Conservation (phyloP, 139 green algal genomes). For the Picochlorum costavermella region DNA sequence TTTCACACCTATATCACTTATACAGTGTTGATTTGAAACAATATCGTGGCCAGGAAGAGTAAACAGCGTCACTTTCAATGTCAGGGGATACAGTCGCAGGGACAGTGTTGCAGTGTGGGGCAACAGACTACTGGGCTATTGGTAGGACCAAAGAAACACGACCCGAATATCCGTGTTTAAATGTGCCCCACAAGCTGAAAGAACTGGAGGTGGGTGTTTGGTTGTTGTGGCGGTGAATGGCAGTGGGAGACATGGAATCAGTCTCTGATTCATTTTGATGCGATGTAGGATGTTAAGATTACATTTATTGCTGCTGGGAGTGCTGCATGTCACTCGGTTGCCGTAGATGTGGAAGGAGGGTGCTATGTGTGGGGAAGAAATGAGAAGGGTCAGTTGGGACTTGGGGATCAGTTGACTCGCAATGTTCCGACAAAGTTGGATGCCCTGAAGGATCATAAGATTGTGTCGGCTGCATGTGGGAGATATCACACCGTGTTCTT, state of each 20-base stretch:
- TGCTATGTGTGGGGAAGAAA: slow-evolving; percentile 88
- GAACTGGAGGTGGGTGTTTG: slow-evolving; percentile 36
- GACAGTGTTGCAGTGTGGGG: slow-evolving; percentile 58
- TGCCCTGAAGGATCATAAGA: slow-evolving; percentile 2
- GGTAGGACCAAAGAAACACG: slow-evolving; percentile 20
- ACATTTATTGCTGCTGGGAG: slow-evolving; percentile 58
- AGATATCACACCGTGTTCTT: slow-evolving; percentile 67
- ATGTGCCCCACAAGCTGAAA: slow-evolving; percentile 59
- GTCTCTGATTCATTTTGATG: background rate
- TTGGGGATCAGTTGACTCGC: slow-evolving; percentile 66
- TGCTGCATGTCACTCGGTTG: slow-evolving; percentile 70
- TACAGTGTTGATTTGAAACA: background rate
- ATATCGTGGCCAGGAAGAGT: background rate
- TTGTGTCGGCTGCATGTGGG: slow-evolving; percentile 40
- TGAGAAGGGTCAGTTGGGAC: slow-evolving; percentile 83
- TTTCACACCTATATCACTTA: background rate
- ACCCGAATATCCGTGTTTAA: slow-evolving; percentile 61
- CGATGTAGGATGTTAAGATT: slow-evolving; percentile 58
- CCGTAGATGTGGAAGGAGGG: slow-evolving; percentile 46
- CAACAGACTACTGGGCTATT: slow-evolving; percentile 58
- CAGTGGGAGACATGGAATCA: background rate
- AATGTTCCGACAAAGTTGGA: slow-evolving; percentile 44
- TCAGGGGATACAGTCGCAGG: slow-evolving; percentile 25
- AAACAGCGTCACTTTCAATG: slow-evolving; percentile 11
- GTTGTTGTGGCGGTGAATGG: background rate